These are phyloP conservation scores for Fonsecaea monophora DNA, from an alignment of 2,329 filamentous ascomycete species.

Conservation along the genomic window DNA sequence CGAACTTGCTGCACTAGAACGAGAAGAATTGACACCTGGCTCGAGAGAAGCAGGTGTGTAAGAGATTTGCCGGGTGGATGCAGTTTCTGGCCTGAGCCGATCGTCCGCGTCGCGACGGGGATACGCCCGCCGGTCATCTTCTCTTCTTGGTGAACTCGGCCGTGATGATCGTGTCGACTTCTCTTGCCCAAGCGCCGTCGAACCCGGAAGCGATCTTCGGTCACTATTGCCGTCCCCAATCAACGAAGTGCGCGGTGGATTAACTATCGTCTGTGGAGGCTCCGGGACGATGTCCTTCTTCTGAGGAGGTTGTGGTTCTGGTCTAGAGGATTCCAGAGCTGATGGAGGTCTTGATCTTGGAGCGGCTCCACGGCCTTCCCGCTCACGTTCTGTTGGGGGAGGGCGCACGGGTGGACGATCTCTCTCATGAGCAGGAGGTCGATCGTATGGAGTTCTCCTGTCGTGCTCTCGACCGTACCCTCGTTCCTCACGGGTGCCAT, in stretches of 20 bases:
- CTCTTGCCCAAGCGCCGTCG: slow-evolving; percentile 31
- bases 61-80: slow-evolving; percentile 13
- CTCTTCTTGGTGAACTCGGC: slow-evolving; percentile 39
- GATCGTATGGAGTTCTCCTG: slow-evolving; percentile 32
- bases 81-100: slow-evolving; percentile 25
- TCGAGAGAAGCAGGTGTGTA: slow-evolving; percentile 19
- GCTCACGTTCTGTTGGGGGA: slow-evolving; percentile 40
- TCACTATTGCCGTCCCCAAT: slow-evolving; percentile 39
- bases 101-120: slow-evolving; percentile 37
- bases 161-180: slow-evolving; percentile 33
- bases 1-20: slow-evolving; percentile 16
- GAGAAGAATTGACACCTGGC: slow-evolving; percentile 10
- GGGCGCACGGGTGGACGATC: slow-evolving; percentile 39
- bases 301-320: slow-evolving; percentile 27
- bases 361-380: slow-evolving; percentile 39
- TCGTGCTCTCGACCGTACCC: slow-evolving; percentile 37
- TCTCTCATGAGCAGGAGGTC: slow-evolving; percentile 30
- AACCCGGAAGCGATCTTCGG: slow-evolving; percentile 23
- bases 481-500: slow-evolving; percentile 36
- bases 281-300: slow-evolving; percentile 38
- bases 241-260: slow-evolving; percentile 43
- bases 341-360: slow-evolving; percentile 35
- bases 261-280: slow-evolving; percentile 37
- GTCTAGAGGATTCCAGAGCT: slow-evolving; percentile 17
- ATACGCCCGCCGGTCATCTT: slow-evolving; percentile 35